Percentiles rank a stretch among this genome's conserved stretches.
Evolutionary conservation across 208 protist genomes (phyloP).

Genomic region (Trypanosoma melophagium): DNA sequence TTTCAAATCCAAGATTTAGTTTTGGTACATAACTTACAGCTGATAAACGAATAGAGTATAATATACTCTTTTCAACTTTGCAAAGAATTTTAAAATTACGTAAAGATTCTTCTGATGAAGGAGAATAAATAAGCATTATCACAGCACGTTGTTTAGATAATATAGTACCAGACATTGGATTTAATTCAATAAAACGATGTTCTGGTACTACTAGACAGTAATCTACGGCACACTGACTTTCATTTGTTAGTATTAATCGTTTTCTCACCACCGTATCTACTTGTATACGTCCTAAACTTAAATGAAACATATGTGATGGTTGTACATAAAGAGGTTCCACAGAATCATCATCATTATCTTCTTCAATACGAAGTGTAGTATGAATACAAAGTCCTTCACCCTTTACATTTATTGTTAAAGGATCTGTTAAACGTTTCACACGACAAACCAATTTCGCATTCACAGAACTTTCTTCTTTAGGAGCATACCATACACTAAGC

Average conservation of each 20-base stretch:
- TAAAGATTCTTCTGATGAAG: constrained; percentile 69
- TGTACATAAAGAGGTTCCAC: constrained; percentile 36
- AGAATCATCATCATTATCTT: constrained; percentile 21
- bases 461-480: constrained; percentile 90
- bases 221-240: constrained; percentile 88
- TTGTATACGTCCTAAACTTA: constrained; percentile 93
- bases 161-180: constrained; percentile 67
- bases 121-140: constrained; percentile 80
- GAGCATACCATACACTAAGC: constrained; percentile 83
- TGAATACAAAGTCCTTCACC: constrained; percentile 94
- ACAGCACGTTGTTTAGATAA: constrained; percentile 56
- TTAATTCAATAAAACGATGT: constrained; percentile 50
- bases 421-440: constrained; percentile 91
- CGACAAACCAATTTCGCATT: constrained; percentile 91
- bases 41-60: constrained; percentile 84
- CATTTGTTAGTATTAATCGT: constrained; percentile 89
- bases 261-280: constrained; percentile 80
- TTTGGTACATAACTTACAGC: constrained; percentile 84
- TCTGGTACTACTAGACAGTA: constrained; percentile 61
- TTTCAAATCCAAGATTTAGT: constrained; percentile 82
- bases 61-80: constrained; percentile 78
- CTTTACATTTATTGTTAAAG: constrained; percentile 95
- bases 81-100: constrained; percentile 70
- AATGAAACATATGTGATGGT: constrained; percentile 37
- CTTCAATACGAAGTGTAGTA: constrained; percentile 79